Evolutionary conservation across 2,329 filamentous ascomycete genomes (phyloP), one percentile per base, ranked within the genome.

Genomic region (Pyricularia grisea): DNA sequence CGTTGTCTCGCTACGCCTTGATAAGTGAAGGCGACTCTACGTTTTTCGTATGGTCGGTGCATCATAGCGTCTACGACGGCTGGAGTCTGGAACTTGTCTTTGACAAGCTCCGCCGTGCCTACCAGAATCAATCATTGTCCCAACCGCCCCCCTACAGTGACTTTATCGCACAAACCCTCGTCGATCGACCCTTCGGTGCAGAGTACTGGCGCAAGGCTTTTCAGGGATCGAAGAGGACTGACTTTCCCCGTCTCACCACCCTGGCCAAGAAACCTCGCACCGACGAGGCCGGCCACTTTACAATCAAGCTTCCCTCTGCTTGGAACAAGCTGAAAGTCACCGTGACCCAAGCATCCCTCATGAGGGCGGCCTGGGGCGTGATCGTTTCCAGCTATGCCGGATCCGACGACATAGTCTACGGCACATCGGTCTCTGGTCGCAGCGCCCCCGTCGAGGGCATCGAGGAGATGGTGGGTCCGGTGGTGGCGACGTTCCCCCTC

Each of bases 341-440:
- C 64, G 27, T 66, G 12, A 80, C 78, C 0, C 73, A 79, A 7
- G 77, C 80, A 2, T 79, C 77, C 7, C 74, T 80, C 55, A 77
- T 82, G 55, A 76, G 79, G 63, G 79, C 78, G n/a, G 80, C 80
- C 5, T 83, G 81, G 81, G 79, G 78, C 3, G 69, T 83, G 7
- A 74, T 81, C 5, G 74, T 79, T 1, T 76, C 76, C 0, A 71
- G 78, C 3, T 80, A 81, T 67, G 75, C 79, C 71, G 75, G 42
- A 69, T 77, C 71, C 66, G 73, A 75, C 6, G 80, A 83, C 63
- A 76, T 80, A 25, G 72, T 80, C 27, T 81, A 81, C 68, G 80
- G 79, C 3, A 77, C 77, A 69, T 80, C 79, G 0, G 73, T 80
- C 14, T 78, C 79, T 1, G 81, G 81, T 11, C 77, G 80, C 55